Conservation (phyloP, 176 grass and related monocot species). For the Avena insularis region DNA sequence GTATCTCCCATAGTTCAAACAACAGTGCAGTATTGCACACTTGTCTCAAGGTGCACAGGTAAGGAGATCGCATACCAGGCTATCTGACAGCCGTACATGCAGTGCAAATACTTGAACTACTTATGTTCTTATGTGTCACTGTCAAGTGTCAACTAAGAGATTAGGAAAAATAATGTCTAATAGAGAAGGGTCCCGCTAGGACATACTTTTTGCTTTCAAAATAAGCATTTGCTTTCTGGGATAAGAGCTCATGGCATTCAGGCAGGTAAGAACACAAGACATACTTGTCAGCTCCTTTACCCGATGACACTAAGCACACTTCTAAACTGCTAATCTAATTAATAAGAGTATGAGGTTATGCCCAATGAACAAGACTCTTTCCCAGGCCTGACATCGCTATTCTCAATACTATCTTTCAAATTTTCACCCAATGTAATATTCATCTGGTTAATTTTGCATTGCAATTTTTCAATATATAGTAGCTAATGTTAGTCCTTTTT, state of each 20-base stretch:
- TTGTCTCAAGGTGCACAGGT: neutral
- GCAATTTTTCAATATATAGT: neutral
- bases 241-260: slow-evolving; percentile 22
- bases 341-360: slow-evolving; percentile 16
- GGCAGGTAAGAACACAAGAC: neutral
- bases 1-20: neutral
- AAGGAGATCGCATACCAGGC: neutral
- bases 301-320: neutral
- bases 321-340: neutral
- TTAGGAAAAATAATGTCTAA: slow-evolving; percentile 1
- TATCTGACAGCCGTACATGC: neutral
- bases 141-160: neutral
- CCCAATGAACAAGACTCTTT: neutral
- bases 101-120: neutral
- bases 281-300: neutral
- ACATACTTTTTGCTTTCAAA: neutral
- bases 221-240: neutral
- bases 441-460: neutral
- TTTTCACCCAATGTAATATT: neutral
- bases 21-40: neutral
- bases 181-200: neutral
- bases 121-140: neutral
- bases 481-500: neutral
- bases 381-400: neutral
- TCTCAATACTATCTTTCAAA: neutral